phyloP scores from a whole-genome alignment of 768 basidiomycete species.

The Phylloporus sp. region DNA sequence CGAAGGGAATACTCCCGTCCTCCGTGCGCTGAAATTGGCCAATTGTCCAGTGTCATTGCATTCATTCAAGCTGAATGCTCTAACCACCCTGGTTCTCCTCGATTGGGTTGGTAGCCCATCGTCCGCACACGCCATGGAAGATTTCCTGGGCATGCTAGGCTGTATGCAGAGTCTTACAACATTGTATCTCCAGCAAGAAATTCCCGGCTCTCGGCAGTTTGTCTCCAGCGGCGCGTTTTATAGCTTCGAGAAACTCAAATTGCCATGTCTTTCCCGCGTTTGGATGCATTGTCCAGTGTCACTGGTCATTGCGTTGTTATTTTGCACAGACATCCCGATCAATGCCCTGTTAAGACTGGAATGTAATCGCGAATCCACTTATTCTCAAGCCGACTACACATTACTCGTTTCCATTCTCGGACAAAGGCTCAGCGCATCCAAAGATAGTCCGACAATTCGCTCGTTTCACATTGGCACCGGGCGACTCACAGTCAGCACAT shows the following conservation, averaged over 20 bases:
- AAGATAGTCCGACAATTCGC: neutral
- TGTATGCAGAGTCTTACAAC: constrained; percentile 32
- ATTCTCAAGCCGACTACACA: neutral
- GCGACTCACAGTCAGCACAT: neutral
- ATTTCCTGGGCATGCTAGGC: constrained; percentile 31
- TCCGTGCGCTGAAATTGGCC: too few relatives aligned
- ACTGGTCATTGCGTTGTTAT: constrained; percentile 1
- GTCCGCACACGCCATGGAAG: too few relatives aligned
- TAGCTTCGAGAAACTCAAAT: too few relatives aligned
- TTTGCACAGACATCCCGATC: neutral
- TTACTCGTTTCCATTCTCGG: neutral
- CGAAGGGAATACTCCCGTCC: too few relatives aligned
- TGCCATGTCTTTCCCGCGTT: constrained; percentile 8
- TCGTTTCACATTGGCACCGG: neutral
- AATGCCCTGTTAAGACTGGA: neutral
- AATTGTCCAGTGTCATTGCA: neutral
- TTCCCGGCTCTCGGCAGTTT: too few relatives aligned
- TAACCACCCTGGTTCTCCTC: too few relatives aligned
- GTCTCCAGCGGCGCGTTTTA: too few relatives aligned
- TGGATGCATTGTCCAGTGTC: constrained; percentile 1
- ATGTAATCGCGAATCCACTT: neutral
- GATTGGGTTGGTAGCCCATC: too few relatives aligned
- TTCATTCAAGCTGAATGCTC: constrained; percentile 9
- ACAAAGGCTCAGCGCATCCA: neutral
- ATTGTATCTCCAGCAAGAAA: too few relatives aligned